phyloP scores from a whole-genome alignment of 139 green algal genomes.

The Spirogloea muscicola region DNA sequence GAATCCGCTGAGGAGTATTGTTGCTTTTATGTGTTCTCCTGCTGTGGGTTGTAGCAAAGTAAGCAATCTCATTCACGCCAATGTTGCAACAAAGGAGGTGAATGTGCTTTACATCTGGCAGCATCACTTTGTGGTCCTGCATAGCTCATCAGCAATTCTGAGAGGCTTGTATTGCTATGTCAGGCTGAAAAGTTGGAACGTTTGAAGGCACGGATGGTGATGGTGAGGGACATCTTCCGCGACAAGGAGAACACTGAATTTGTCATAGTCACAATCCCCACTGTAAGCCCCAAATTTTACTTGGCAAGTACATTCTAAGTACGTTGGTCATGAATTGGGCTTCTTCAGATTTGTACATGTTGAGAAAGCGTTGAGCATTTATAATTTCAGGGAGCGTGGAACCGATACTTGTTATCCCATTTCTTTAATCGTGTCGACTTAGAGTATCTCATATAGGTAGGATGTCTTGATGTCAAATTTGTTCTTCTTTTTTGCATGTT shows the following conservation, averaged over 20 bases:
- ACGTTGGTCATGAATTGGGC: too few relatives aligned
- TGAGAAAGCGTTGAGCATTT: too few relatives aligned
- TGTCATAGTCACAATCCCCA: slow-evolving; percentile 96
- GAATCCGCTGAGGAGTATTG: too few relatives aligned
- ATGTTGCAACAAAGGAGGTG: too few relatives aligned
- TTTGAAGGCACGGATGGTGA: slow-evolving; percentile 43
- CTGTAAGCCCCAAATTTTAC: slow-evolving; percentile 59
- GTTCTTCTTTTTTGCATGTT: neutral
- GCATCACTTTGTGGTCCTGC: too few relatives aligned
- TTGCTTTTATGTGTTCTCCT: too few relatives aligned
- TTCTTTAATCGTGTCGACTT: neutral
- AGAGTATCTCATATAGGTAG: neutral
- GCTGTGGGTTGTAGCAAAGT: too few relatives aligned
- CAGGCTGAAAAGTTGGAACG: slow-evolving; percentile 73
- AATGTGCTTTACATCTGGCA: too few relatives aligned
- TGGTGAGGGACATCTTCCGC: slow-evolving; percentile 72
- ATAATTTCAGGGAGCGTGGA: too few relatives aligned
- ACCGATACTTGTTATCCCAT: neutral
- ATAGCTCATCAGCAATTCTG: neutral
- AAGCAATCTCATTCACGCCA: too few relatives aligned
- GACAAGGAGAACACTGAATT: slow-evolving; percentile 84
- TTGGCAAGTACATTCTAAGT: too few relatives aligned
- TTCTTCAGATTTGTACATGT: too few relatives aligned
- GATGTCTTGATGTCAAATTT: neutral
- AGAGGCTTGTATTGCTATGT: neutral